Percentiles rank a stretch among this genome's conserved stretches.
Evolutionary conservation across 345 rosid species (phyloP).

Genomic region (Heritiera littoralis): DNA sequence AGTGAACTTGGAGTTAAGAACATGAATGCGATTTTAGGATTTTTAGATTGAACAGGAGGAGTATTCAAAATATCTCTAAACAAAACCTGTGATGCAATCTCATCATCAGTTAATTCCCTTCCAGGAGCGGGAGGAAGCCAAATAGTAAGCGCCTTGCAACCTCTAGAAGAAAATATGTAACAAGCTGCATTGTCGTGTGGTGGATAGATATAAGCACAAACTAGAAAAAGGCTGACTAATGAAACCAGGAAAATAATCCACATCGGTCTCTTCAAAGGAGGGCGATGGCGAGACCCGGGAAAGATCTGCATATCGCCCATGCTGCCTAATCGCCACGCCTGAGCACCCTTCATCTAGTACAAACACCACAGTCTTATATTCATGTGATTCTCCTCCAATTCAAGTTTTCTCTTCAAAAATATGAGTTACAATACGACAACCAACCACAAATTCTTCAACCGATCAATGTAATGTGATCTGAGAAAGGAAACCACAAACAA

Average conservation of each 20-base stretch:
- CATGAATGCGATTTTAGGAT: conserved; percentile 86
- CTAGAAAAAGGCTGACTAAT: conserved; percentile 66
- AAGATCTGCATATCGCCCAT: conserved; percentile 67
- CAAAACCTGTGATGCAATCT: conserved; percentile 74
- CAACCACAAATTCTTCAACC: neutral
- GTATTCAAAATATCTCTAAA: conserved; percentile 61
- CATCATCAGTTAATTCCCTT: conserved; percentile 78
- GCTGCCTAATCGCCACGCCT: conserved; percentile 74
- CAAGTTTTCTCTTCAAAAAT: neutral
- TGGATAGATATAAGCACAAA: conserved; percentile 78
- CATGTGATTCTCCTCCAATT: too few relatives aligned
- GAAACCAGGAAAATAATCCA: conserved; percentile 82
- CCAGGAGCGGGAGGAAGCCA: conserved; percentile 94
- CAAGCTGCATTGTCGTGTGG: conserved; percentile 73
- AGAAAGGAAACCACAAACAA: neutral
- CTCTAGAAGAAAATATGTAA: conserved; percentile 75
- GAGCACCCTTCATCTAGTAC: conserved; percentile 36
- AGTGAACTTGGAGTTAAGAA: conserved; percentile 81
- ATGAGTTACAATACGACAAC: neutral
- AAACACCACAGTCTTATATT: too few relatives aligned
- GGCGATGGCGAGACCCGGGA: conserved; percentile 64
- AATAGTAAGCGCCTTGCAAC: conserved; percentile 72
- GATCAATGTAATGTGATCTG: conserved; percentile 4
- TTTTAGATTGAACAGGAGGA: conserved; percentile 51
- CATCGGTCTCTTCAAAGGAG: conserved; percentile 69